phyloP scores from a whole-genome alignment of 2,329 filamentous ascomycete genomes.

The Beauveria sp. region DNA sequence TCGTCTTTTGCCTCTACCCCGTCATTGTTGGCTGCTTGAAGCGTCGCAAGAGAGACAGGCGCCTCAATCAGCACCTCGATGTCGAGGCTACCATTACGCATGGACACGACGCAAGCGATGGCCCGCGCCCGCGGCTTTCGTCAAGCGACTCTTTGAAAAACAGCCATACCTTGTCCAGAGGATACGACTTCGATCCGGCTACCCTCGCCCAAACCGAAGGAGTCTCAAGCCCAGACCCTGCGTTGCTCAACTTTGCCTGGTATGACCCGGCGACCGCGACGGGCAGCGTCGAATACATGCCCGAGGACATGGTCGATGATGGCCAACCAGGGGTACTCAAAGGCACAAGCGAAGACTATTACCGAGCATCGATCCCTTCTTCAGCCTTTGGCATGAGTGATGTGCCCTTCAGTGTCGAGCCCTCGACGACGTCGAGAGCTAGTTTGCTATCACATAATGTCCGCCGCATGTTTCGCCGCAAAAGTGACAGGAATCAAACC shows the following conservation, averaged over 20 bases:
- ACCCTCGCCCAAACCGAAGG: neutral
- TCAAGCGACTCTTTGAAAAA: conserved; percentile 30
- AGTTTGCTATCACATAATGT: conserved; percentile 30
- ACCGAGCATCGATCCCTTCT: conserved; percentile 32
- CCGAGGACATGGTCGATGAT: conserved; percentile 20
- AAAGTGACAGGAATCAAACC: conserved; percentile 24
- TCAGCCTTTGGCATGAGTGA: conserved; percentile 33
- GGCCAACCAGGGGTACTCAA: conserved; percentile 23
- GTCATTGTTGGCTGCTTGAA: conserved; percentile 27
- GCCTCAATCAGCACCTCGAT: conserved; percentile 18
- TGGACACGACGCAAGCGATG: conserved; percentile 13
- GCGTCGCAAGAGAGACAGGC: conserved; percentile 19
- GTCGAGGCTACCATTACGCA: conserved; percentile 22
- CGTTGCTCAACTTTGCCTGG: conserved; percentile 11
- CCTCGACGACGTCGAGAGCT: conserved; percentile 23
- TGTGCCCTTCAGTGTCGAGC: conserved; percentile 16
- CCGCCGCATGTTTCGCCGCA: conserved; percentile 28
- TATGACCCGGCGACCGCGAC: neutral
- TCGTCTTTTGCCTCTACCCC: conserved; percentile 32
- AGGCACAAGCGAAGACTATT: conserved; percentile 33
- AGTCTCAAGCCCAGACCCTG: neutral
- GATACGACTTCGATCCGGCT: conserved; percentile 12
- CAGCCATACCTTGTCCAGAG: conserved; percentile 21
- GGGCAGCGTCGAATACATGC: conserved; percentile 11
- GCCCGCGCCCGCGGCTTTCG: conserved; percentile 24